A percentile compares a stretch with the other conserved stretches of the same genome.
These are phyloP conservation scores for Candida arabinofermentans DNA, from an alignment of 805 yeast species.

Conservation along the genomic window DNA sequence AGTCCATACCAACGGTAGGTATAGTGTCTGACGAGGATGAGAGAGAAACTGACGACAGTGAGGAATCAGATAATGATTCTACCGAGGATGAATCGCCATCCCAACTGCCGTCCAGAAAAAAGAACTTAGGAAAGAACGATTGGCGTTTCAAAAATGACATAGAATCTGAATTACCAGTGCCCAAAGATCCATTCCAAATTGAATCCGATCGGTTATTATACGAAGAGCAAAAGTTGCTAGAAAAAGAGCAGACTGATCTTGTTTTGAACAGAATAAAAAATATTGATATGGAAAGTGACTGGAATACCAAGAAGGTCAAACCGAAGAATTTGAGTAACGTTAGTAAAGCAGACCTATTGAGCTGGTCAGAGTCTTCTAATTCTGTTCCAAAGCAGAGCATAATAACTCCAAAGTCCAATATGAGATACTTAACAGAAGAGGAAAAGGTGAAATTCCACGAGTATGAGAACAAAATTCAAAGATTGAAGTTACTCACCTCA, in stretches of 20 bases:
- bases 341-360: slow-evolving; percentile 9
- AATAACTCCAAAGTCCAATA: background rate
- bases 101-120: background rate
- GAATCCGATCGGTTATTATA: slow-evolving; percentile 4
- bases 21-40: background rate
- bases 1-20: background rate
- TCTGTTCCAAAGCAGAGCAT: too few species aligned
- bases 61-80: slow-evolving; percentile 8
- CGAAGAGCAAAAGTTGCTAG: slow-evolving; percentile 1
- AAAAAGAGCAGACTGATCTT: slow-evolving; percentile 6
- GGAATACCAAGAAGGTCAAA: slow-evolving; percentile 2
- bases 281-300: slow-evolving; percentile 5
- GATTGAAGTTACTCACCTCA: slow-evolving; percentile 14
- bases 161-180: slow-evolving; percentile 8
- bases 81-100: background rate
- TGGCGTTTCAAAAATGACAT: slow-evolving; percentile 28
- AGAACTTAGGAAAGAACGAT: slow-evolving; percentile 14
- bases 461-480: slow-evolving; percentile 19
- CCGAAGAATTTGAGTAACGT: slow-evolving; percentile 6
- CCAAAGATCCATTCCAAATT: slow-evolving; percentile 19
- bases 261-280: slow-evolving; percentile 8
- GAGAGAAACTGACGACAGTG: background rate
- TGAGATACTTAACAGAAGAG: slow-evolving; percentile 13
- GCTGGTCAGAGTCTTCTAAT: slow-evolving; percentile 11
- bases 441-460: slow-evolving; percentile 21